These are phyloP conservation scores for Medicago lupulina DNA, from an alignment of 306 rosid species.

Conservation along the genomic window DNA sequence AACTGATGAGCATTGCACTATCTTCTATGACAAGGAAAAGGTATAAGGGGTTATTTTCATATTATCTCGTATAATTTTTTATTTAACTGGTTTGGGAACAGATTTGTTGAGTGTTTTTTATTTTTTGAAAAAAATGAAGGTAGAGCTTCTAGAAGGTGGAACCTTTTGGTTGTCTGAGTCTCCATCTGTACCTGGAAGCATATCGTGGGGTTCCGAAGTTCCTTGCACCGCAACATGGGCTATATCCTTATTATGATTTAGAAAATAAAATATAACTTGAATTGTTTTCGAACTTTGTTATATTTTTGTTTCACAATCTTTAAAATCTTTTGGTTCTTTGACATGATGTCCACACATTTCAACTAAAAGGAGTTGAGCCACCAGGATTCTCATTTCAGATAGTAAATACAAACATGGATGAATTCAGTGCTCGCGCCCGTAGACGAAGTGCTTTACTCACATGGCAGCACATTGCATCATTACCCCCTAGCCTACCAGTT, in stretches of 20 bases:
- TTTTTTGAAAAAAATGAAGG: conserved; percentile 57
- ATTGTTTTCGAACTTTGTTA: conserved; percentile 35
- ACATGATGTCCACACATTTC: conserved; percentile 98
- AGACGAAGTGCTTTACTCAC: conserved; percentile 97
- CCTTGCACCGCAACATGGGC: conserved; percentile 98
- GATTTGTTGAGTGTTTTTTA: conserved; percentile 12
- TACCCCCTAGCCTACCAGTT: conserved; percentile 94
- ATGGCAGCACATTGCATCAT: conserved; percentile 99
- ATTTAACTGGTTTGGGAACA: background rate
- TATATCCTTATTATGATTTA: conserved; percentile 72
- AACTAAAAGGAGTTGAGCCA: conserved; percentile 95
- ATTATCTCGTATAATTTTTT: conserved; percentile 23
- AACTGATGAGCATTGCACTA: conserved; percentile 89
- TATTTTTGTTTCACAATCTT: conserved; percentile 37
- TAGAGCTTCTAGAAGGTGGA: conserved; percentile 94
- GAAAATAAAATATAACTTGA: conserved; percentile 21
- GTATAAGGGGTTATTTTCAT: conserved; percentile 45
- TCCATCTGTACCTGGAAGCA: conserved; percentile 98
- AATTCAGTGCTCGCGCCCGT: conserved; percentile 86
- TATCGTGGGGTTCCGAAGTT: conserved; percentile 91
- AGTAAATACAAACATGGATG: conserved; percentile 94
- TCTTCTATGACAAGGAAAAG: conserved; percentile 92
- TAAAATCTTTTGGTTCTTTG: conserved; percentile 69
- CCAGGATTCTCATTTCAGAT: conserved; percentile 96
- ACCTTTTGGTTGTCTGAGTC: conserved; percentile 98